Evolutionary conservation across 352 stramenopile genomes (phyloP), one percentile per base, ranked within the genome.

Genomic region (Phytophthora litchii): DNA sequence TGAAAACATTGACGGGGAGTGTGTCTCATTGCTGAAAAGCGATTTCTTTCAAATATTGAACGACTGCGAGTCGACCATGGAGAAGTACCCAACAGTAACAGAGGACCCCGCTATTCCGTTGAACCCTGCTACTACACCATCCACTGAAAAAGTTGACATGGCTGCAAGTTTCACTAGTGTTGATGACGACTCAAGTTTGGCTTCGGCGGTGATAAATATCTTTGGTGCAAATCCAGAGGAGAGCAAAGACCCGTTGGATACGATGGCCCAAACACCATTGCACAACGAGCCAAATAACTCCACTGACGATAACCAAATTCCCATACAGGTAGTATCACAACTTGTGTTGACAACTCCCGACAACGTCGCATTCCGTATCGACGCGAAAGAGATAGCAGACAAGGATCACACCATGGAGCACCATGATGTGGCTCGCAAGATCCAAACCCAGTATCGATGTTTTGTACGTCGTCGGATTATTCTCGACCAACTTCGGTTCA

Each of bases 371-470:
- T 17, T 13, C 31, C 25, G 1, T 13, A 45, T 31, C 14, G 36
- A 44, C 29, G 31, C 17, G 17, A 47, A 51, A 20, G 36, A 51
- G 55, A 32, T 12, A 16, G 23, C 19, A n/a, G 20, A 54, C 7
- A 35, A 41, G 35, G 13, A 53, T 42, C 17, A 7, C 10, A 41
- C 13, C 3, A 3, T 19, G 21, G 27, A 53, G 13, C 21, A 49
- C 16, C 19, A 51, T 27, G 38, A 46, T 2, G 19, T 44, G n/a
- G 20, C 35, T 40, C 35, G 29, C 17, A 64, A 60, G 14, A 79
- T 83, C 19, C 71, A 81, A 64, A 45, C 40, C 3, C 74, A 79
- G 35, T 83, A 81, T 47, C 71, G 68, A 38, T 66, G 55, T 21
- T 79, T 76, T 50, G 31, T 55, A 11, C 56, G 54, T 4, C 64